A percentile compares a stretch with the other conserved stretches of the same genome.
These are phyloP conservation scores for Colletotrichum tofieldiae DNA, from an alignment of 2,329 filamentous ascomycete genomes.

Conservation along the genomic window DNA sequence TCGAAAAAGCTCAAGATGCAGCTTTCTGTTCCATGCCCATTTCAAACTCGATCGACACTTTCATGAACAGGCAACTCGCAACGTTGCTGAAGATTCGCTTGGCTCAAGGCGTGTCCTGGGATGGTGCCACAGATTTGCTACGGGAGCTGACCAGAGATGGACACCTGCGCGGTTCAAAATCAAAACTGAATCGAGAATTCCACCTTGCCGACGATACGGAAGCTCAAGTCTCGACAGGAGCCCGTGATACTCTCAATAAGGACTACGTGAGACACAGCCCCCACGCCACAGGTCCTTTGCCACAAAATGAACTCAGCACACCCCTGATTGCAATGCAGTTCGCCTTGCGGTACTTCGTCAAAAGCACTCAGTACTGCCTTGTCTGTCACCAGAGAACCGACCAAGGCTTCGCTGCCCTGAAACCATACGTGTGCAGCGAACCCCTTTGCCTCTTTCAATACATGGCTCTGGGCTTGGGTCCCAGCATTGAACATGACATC, in stretches of 20 bases:
- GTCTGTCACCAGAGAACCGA: conserved; percentile 81
- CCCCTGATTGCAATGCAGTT: conserved; percentile 80
- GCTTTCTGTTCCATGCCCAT: conserved; percentile 75
- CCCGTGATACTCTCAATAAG: conserved; percentile 20
- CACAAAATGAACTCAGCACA: conserved; percentile 58
- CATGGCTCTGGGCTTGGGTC: conserved; percentile 87
- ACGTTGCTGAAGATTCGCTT: conserved; percentile 71
- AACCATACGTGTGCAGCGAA: conserved; percentile 84
- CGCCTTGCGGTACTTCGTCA: conserved; percentile 81
- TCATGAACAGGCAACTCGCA: conserved; percentile 78
- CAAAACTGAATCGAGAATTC: background rate
- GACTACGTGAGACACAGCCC: conserved; percentile 25
- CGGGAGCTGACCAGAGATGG: conserved; percentile 27
- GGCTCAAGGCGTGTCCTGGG: conserved; percentile 33
- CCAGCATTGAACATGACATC: conserved; percentile 89
- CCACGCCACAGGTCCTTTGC: conserved; percentile 46
- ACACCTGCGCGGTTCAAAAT: conserved; percentile 10
- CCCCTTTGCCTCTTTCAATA: conserved; percentile 90
- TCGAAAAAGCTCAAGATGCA: conserved; percentile 2
- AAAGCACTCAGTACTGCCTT: conserved; percentile 89
- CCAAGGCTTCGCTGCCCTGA: conserved; percentile 77
- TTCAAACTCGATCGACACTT: conserved; percentile 78
- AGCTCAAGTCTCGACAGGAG: conserved; percentile 26
- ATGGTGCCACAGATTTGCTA: conserved; percentile 34
- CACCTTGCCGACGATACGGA: background rate